Evolutionary conservation across 345 rosid genomes (phyloP), one percentile per base, ranked within the genome.

Genomic region (Sonneratia caseolaris): DNA sequence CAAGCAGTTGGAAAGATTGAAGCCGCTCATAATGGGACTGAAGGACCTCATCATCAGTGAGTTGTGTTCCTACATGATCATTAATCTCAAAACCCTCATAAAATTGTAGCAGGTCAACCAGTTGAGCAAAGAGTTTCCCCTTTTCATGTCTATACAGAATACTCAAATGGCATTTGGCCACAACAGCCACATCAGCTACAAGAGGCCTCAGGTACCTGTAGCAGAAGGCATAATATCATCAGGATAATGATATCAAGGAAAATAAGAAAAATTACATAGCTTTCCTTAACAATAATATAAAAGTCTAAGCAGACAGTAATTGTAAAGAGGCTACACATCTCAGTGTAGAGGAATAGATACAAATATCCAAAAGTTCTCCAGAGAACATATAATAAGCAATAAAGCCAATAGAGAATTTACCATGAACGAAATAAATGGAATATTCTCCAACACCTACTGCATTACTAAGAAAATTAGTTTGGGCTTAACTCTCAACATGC

Each of bases 11-110:
- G 77, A 95, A 92, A 69, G 96, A 89, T 75, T 85, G 91, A 78
- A 95, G 72, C 27, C 87, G 89, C 42, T 92, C 96, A 74, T 95
- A 95, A 83, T 95, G 99, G 79, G 82, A 79, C 71, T 84, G 93
- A 56, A 95, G 91, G 79, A 93, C 91, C 83, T 95, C 97, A 78
- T 92, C 99, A 79, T 95, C 99, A 24, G 86, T 86, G 78, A 95
- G 78, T 68, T 95, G 99, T 66, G 96, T 95, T 43, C 99, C 99
- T 74, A 83, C 87, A 73, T 92, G 97, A 80, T 95, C 99, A 79
- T 95, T 90, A 68, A 95, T 95, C 88, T 95, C 99, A 85, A 95
- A 95, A 79, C 93, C 90, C 82, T 95, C 99, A 70, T 95, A 95
- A 75, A 90, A 92, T 80, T 95, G 99, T 70, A 95, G 81, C 74